Percentiles rank a stretch among this genome's conserved stretches.
Conservation (phyloP, 495 filamentous ascomycete genomes). For the Neurospora sp. region DNA sequence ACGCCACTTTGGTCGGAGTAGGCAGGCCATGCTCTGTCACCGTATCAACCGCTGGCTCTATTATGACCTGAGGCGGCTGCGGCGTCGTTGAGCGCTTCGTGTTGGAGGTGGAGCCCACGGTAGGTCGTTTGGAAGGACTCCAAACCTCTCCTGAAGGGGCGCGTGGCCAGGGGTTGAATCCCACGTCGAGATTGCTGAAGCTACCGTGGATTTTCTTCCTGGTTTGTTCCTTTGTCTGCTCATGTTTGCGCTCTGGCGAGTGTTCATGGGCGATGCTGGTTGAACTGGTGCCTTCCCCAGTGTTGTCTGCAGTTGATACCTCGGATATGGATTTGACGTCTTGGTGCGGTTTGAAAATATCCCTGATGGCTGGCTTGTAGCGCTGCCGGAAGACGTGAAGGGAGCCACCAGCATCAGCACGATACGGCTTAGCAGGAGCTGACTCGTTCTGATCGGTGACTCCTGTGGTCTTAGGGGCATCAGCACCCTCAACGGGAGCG, state of each 20-base stretch:
- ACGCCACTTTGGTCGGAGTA: background rate
- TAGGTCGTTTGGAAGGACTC: background rate
- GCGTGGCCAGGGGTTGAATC: conserved; percentile 8
- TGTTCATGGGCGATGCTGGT: background rate
- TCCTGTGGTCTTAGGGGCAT: background rate
- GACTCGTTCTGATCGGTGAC: background rate
- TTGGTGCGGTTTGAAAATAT: background rate
- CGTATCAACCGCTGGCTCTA: background rate
- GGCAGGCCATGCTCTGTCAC: background rate
- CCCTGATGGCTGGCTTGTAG: background rate
- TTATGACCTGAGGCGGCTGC: background rate
- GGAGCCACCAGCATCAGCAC: background rate
- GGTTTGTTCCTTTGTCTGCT: background rate
- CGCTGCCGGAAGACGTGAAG: background rate
- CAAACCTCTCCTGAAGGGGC: background rate
- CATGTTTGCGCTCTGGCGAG: background rate
- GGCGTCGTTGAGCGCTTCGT: background rate
- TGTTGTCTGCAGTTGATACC: background rate
- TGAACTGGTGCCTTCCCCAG: background rate
- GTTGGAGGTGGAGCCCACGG: background rate
- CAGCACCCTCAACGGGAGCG: background rate
- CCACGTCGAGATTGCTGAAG: background rate
- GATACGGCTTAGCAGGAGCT: background rate
- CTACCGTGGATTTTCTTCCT: conserved; percentile 1
- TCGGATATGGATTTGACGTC: background rate